These are phyloP conservation scores for Saccharomycopsis hybrid DNA, from an alignment of 1,139 yeast genomes.

Conservation along the genomic window DNA sequence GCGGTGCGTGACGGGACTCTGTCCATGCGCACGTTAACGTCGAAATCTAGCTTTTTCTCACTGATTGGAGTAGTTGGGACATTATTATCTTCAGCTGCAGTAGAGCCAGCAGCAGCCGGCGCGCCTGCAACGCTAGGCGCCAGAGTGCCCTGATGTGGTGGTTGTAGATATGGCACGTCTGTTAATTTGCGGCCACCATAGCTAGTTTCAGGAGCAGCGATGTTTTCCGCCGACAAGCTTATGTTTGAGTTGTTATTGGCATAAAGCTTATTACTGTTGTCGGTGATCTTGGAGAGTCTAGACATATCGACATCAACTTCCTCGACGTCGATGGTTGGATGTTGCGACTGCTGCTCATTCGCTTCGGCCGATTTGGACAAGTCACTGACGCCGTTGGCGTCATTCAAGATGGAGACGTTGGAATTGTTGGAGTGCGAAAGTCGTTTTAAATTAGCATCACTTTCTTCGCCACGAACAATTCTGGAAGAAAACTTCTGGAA, in stretches of 20 bases:
- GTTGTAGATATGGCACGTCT: too few relatives aligned
- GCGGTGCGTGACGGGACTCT: neutral
- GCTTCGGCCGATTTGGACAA: constrained; percentile 1
- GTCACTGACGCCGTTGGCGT: constrained; percentile 12
- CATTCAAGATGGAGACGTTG: constrained; percentile 11
- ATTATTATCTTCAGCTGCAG: neutral
- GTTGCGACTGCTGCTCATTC: neutral
- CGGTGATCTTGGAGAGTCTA: neutral
- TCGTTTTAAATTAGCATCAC: constrained; percentile 10
- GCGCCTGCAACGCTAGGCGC: too few relatives aligned
- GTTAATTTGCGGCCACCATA: neutral
- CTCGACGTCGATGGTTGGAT: neutral
- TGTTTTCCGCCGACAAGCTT: neutral
- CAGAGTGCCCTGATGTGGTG: too few relatives aligned
- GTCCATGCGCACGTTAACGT: too few relatives aligned
- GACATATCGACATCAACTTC: constrained; percentile 2
- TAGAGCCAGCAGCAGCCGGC: neutral
- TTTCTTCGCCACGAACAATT: constrained; percentile 20
- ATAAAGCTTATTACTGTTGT: neutral
- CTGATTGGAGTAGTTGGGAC: too few relatives aligned
- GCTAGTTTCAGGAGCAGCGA: neutral
- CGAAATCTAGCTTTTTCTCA: too few relatives aligned
- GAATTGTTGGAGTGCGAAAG: constrained; percentile 2
- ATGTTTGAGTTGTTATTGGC: too few relatives aligned
- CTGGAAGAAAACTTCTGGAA: constrained; percentile 17